Percentiles rank a stretch among this genome's conserved stretches.
phyloP scores from a whole-genome alignment of 495 filamentous ascomycete species.

The Lasiosphaeria hispida region DNA sequence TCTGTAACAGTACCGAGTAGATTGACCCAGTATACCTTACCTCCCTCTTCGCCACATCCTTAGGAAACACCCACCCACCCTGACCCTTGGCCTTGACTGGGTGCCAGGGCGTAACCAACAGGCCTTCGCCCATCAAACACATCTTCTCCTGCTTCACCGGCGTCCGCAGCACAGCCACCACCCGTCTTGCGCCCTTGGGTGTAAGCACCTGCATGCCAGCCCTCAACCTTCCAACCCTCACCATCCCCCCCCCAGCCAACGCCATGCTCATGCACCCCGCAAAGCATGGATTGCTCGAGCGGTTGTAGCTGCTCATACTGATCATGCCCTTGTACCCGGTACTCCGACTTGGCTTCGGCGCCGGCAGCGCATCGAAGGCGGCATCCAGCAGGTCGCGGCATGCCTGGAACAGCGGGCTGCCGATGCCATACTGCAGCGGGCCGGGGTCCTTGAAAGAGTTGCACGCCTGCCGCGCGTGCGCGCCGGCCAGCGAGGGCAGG shows the following conservation, averaged over 20 bases:
- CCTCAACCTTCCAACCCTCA: slow-evolving; percentile 26
- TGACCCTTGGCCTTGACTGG: slow-evolving; percentile 27
- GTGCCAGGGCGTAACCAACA: slow-evolving; percentile 44
- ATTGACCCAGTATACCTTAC: slow-evolving; percentile 39
- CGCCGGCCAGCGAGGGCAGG: slow-evolving; percentile 41
- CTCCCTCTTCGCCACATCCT: slow-evolving; percentile 14
- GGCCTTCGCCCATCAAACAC: slow-evolving; percentile 15
- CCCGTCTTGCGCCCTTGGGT: slow-evolving; percentile 32
- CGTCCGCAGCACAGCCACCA: slow-evolving; percentile 39
- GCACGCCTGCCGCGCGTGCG: slow-evolving; percentile 44
- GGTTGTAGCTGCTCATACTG: slow-evolving; percentile 33
- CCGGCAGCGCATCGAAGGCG: slow-evolving; percentile 39
- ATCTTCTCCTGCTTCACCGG: slow-evolving; percentile 20
- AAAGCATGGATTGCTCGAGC: slow-evolving; percentile 35
- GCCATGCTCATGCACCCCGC: slow-evolving; percentile 31
- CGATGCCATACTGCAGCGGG: slow-evolving; percentile 38
- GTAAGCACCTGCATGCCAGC: slow-evolving; percentile 37
- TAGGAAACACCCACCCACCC: slow-evolving; percentile 37
- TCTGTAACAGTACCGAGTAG: slow-evolving; percentile 43
- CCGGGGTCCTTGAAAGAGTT: slow-evolving; percentile 49
- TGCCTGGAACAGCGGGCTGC: slow-evolving; percentile 35
- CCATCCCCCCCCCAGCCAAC: slow-evolving; percentile 20
- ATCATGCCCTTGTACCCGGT: slow-evolving; percentile 10
- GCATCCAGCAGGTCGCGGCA: slow-evolving; percentile 39
- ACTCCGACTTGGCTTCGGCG: slow-evolving; percentile 32